Evolutionary conservation across 2,329 filamentous ascomycete genomes (phyloP), one percentile per base, ranked within the genome.

Genomic region (Bipolaris cookei): DNA sequence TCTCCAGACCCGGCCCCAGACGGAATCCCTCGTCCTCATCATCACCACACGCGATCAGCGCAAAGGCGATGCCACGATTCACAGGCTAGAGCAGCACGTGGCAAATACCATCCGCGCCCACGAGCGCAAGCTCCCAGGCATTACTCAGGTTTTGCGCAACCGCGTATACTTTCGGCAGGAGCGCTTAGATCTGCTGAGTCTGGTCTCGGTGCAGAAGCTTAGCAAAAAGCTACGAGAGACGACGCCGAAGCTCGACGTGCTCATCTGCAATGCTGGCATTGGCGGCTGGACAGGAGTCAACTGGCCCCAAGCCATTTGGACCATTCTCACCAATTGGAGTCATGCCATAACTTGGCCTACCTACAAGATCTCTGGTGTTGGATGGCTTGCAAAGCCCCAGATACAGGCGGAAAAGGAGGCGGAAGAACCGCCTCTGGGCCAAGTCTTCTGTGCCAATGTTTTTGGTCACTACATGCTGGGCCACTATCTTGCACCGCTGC

Each of bases 391-490:
- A n/a, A 78, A 80, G 58, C 76, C 79, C 7, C 83, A 92, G 71
- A 78, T 83, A 13, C 71, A 76, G 1, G 42, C 38, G 23, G 63
- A 63, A 20, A 62, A 62, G 46, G 63, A 64, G 44, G 56, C 63
- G 10, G 65, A 76, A 7, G 84, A 87, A 56, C 87, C 89, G 0
- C 78, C 81, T 4, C 79, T 99, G 0, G 93, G 92, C 3, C 84
- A 91, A 64, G 87, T 97, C 16, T 99, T 98, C 74, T 90, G 89
- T 73, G 89, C 94, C 47, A 98, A 98, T 72, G 84, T 97, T 28
- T 98, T 99, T 72, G 95, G 95, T 0, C 95, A 99, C 79, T 98
- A 99, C 74, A 79, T 97, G 70, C 86, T 99, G 21, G 86, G 86
- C 14, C 93, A 97, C 75, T 87, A 89, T 70, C 83, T 98, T 10